These are phyloP conservation scores for Macadamia tetraphylla DNA, from an alignment of 164 flowering plant genomes.

Conservation along the genomic window DNA sequence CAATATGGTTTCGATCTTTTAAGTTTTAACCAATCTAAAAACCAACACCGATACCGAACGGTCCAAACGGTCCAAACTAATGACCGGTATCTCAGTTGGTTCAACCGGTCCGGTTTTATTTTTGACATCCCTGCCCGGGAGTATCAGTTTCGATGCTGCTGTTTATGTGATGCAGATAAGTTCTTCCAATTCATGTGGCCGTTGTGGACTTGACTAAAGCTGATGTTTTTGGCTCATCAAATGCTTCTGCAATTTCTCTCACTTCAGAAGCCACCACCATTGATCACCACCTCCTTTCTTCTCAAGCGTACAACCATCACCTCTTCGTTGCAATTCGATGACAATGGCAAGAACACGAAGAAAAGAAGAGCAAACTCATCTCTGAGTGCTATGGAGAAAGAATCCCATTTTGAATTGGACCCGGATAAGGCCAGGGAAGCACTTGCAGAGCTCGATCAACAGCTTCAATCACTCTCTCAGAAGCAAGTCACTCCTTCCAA, in stretches of 20 bases:
- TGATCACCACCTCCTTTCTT: constrained; percentile 1
- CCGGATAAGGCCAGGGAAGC: constrained; percentile 65
- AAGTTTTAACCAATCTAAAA: too few relatives aligned
- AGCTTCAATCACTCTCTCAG: constrained; percentile 44
- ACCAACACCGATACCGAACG: too few relatives aligned
- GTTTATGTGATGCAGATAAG: too few relatives aligned
- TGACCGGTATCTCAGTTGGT: too few relatives aligned
- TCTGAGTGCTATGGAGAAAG: constrained; percentile 38
- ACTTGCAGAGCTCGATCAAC: constrained; percentile 55
- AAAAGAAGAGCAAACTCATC: constrained; percentile 3
- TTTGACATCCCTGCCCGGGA: too few relatives aligned
- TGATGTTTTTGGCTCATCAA: neutral
- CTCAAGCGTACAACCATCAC: neutral
- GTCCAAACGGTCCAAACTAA: too few relatives aligned
- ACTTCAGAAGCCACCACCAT: constrained; percentile 1
- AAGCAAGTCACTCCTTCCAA: constrained; percentile 37
- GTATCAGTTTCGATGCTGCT: too few relatives aligned
- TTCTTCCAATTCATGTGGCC: too few relatives aligned
- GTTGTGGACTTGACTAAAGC: too few relatives aligned
- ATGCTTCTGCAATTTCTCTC: constrained; percentile 22
- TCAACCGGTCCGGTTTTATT: too few relatives aligned
- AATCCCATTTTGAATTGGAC: constrained; percentile 55
- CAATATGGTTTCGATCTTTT: too few relatives aligned
- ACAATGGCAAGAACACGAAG: neutral
- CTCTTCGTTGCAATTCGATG: neutral